Base-by-base conservation (phyloP, 106 monocot species). In the Dendrobium huoshanense region DNA sequence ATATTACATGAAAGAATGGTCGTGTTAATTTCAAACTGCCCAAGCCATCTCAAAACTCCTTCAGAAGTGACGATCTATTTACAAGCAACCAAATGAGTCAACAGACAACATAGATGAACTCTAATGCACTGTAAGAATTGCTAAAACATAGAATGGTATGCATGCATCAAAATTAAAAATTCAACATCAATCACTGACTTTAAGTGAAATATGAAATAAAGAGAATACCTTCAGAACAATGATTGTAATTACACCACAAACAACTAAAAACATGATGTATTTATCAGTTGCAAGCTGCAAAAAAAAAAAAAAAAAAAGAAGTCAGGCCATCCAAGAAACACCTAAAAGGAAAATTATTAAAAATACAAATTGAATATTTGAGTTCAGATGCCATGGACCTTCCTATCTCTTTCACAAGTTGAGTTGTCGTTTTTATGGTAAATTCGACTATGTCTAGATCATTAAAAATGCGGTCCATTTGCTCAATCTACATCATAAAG, bases 391-490 rank as follows among this genome's bases (percentile, higher is more conserved):
- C 58, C 40, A 56, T 19, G 4, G 19, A 67, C 58, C 92, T 86
- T 29, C 92, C 88, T 61, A 92, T 84, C 75, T 92, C 92, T 78
- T 90, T 92, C 72, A 92, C 92, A 81, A 92, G 56, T 81, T 92
- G 64, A 20, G 88, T 84, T 55, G 92, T 90, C 78, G 88, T 92
- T 79, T 92, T 92, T n/a, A 92, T 88, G 27, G 92, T 88, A 74
- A 92, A 92, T 43, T 92, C 86, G 77, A 92, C 86, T 13, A 88
- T 81, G 70, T 92, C 90, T 16, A 92, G 81, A 59, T 92, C 92
- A 83, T 92, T 92, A 7, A 89, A 89, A 83, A 92, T 88, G 42
- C 85, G 81, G 75, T 84, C 85, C 92, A 92, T 92, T 88, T 92
- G 92, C 45, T 92, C 92, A 29, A 89, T 92, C 92, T 92, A 74